These are phyloP conservation scores for Venturia oleaginea DNA, from an alignment of 2,329 filamentous ascomycete genomes.

Conservation along the genomic window DNA sequence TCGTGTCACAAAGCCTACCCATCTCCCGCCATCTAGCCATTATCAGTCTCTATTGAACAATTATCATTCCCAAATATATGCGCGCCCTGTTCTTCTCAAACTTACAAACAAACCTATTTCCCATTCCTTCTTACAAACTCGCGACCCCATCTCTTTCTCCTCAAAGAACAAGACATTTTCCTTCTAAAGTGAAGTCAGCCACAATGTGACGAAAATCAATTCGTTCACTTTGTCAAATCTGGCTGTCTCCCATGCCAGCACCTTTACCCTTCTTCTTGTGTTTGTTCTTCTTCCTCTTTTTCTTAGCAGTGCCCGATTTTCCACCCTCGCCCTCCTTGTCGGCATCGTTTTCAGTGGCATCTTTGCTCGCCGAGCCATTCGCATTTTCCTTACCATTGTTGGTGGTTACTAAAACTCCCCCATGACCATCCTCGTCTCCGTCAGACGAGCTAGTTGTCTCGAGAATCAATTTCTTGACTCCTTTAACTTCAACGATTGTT, in stretches of 20 bases:
- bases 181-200: not conserved
- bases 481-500: conserved; percentile 64
- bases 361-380: conserved; percentile 10
- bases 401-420: conserved; percentile 3
- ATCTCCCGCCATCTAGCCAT: not conserved
- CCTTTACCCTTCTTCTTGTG: conserved; percentile 25
- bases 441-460: conserved; percentile 55
- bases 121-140: not conserved
- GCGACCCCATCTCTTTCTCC: not conserved
- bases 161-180: not conserved
- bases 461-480: conserved; percentile 66
- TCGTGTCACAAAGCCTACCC: not conserved
- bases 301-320: conserved; percentile 19
- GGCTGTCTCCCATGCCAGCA: not conserved
- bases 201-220: not conserved
- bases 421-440: conserved; percentile 24
- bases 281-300: conserved; percentile 25
- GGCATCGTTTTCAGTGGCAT: conserved; percentile 16
- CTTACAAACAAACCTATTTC: not conserved
- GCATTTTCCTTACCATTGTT: conserved; percentile 22
- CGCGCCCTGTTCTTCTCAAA: not conserved
- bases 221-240: not conserved
- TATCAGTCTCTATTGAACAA: not conserved
- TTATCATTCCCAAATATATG: not conserved
- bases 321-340: conserved; percentile 15